Conservation (phyloP, 2,329 filamentous ascomycete species). For the Paecilomyces niveus region DNA sequence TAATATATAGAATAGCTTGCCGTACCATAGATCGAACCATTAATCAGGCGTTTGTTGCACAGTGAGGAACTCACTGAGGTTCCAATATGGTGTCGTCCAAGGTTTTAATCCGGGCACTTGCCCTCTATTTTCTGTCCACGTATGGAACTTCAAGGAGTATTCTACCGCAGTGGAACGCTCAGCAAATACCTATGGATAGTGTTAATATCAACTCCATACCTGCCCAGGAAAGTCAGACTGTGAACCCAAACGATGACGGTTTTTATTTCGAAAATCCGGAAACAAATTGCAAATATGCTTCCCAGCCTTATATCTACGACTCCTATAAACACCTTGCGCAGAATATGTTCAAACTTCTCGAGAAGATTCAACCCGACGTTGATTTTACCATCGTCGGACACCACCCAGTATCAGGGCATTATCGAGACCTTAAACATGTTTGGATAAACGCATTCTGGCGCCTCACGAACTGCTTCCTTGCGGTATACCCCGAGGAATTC, state of each 20-base stretch:
- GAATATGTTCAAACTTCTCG: constrained; percentile 25
- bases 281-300: constrained; percentile 21
- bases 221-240: neutral
- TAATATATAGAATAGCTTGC: too few relatives aligned
- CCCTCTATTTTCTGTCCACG: too few relatives aligned
- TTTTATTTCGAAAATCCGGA: constrained; percentile 26
- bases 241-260: constrained; percentile 13
- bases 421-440: constrained; percentile 25
- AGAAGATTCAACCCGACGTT: constrained; percentile 24
- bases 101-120: too few relatives aligned
- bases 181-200: neutral
- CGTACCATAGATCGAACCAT: too few relatives aligned
- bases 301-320: constrained; percentile 26
- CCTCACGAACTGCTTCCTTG: constrained; percentile 17
- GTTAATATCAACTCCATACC: neutral
- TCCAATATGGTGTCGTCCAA: too few relatives aligned
- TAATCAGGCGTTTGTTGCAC: too few relatives aligned
- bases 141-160: too few relatives aligned
- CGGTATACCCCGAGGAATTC: constrained; percentile 22
- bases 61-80: too few relatives aligned
- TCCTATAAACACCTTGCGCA: constrained; percentile 25
- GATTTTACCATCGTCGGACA: constrained; percentile 25
- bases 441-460: constrained; percentile 25
- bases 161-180: neutral
- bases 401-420: constrained; percentile 25